Evolutionary conservation across 805 yeast species (phyloP), one percentile per base, ranked within the genome.

Genomic region (Saccharomycopsis fibuligera): DNA sequence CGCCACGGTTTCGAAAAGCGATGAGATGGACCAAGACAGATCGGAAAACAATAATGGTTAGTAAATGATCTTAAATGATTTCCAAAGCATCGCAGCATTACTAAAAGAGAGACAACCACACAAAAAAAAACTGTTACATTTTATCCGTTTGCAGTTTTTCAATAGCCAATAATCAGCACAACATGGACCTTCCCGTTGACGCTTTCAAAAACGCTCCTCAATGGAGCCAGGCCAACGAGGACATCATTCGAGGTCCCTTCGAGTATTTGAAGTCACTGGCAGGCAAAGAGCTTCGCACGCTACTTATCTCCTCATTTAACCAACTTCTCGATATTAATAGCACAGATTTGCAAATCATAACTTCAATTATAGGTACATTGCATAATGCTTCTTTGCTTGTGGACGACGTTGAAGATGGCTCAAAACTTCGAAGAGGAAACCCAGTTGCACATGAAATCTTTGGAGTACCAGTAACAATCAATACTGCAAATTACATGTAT

Each of bases 351-450:
- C 56, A 48, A 0, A 60, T 61, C 33, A 68, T 85, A 9, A 68
- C 73, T 29, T 59, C 64, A 9, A 66, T 80, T 24, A 71, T 83
- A n/a, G 79, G 76, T 52, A 72, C 74, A 38, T 63, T 85, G 25
- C 93, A 85, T 61, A 72, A 77, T 3, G 77, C 89, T 0, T 80
- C 88, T 9, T 62, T 84, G 49, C 64, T 84, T 45, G 78, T 90
- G 35, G 98, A 90, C 63, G 98, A 90, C 59, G 84, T 90, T 24
- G 98, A 90, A 60, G 98, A 90, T 62, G 69, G 65, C 36, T 83
- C 95, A 0, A 66, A 64, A 19, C 66, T 79, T 40, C 70, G 98
- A 55, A 64, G 98, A 36, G 96, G 96, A 1, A 63, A 69, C 31
- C 88, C 89, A 1, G 80, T 86, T 3, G 86, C 96, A 0, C 96